These are phyloP conservation scores for Fusarium oligoseptatum DNA, from an alignment of 2,329 filamentous ascomycete species.

Conservation along the genomic window DNA sequence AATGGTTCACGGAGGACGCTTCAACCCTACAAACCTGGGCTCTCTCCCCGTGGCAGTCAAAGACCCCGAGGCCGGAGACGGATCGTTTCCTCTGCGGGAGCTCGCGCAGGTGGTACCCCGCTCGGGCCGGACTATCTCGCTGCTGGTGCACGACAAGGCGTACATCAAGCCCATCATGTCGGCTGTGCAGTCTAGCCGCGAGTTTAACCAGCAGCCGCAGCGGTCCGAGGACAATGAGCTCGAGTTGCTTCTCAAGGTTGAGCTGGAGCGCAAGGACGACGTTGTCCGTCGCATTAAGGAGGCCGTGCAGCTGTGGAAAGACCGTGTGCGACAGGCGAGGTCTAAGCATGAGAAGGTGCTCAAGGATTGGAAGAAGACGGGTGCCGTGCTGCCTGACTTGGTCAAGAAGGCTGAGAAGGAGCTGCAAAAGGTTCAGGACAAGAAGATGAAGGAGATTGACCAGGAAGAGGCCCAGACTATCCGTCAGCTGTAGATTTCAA, in stretches of 20 bases:
- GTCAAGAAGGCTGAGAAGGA: constrained; percentile 62
- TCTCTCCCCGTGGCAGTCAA: constrained; percentile 58
- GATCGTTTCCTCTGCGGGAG: constrained; percentile 65
- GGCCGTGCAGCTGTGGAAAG: constrained; percentile 64
- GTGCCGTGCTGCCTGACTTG: constrained; percentile 60
- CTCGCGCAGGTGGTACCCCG: constrained; percentile 67
- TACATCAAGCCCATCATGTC: constrained; percentile 69
- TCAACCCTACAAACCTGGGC: constrained; percentile 65
- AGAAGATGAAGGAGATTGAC: constrained; percentile 66
- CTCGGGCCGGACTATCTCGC: constrained; percentile 55
- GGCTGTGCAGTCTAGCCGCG: constrained; percentile 64
- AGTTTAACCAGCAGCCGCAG: constrained; percentile 74
- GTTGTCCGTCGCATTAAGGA: constrained; percentile 59
- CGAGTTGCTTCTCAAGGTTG: constrained; percentile 67
- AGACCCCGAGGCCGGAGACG: constrained; percentile 42
- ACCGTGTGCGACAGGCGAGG: constrained; percentile 62
- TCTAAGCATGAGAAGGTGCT: constrained; percentile 63
- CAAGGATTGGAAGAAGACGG: constrained; percentile 63
- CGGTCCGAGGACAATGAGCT: constrained; percentile 69
- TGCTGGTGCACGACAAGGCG: constrained; percentile 57
- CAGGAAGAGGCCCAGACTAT: constrained; percentile 63
- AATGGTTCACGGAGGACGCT: constrained; percentile 61
- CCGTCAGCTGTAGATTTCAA: constrained; percentile 52
- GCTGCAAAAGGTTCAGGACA: constrained; percentile 65
- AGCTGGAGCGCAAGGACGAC: constrained; percentile 65